Conservation (phyloP, 164 flowering plant species). For the Magnolia officinalis region DNA sequence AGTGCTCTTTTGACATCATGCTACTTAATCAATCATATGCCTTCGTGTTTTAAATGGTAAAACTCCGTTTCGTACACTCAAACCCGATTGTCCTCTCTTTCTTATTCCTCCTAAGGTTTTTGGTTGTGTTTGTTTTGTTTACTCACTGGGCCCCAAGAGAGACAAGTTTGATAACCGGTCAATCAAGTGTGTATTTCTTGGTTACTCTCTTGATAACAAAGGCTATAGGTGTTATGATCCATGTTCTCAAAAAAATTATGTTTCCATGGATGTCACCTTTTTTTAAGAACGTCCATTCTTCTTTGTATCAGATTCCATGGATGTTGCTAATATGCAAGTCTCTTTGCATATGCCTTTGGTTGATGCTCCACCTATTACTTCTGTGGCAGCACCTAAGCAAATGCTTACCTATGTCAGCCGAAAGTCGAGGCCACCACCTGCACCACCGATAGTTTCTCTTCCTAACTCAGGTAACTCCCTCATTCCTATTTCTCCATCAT, state of each 20-base stretch:
- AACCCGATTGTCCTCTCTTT: not conserved
- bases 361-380: not conserved
- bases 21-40: not conserved
- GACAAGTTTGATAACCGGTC: not conserved
- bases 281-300: not conserved
- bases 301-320: not conserved
- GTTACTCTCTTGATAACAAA: not conserved
- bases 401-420: not conserved
- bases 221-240: not conserved
- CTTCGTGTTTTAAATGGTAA: not conserved
- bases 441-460: not conserved
- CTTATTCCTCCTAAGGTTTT: not conserved
- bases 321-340: not conserved
- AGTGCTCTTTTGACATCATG: not conserved
- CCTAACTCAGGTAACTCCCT: not conserved
- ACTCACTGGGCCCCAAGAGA: not conserved
- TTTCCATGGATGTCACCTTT: not conserved
- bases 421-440: not conserved
- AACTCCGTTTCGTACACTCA: not conserved
- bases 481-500: not conserved
- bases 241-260: not conserved
- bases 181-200: not conserved
- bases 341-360: not conserved
- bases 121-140: not conserved
- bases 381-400: not conserved